These are phyloP conservation scores for Mycena epipterygia DNA, from an alignment of 768 basidiomycete genomes.

Conservation along the genomic window DNA sequence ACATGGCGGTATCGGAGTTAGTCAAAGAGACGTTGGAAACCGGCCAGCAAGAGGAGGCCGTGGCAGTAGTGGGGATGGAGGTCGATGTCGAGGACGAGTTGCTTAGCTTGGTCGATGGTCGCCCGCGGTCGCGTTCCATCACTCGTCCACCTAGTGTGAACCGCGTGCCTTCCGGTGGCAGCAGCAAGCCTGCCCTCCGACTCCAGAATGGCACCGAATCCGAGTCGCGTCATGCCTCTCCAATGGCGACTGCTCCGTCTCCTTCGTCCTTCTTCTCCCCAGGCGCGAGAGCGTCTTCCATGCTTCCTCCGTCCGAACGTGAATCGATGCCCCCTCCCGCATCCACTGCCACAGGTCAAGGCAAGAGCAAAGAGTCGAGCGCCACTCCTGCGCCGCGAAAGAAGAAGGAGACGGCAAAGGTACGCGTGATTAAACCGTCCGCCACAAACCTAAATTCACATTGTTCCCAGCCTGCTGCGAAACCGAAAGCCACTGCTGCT, in stretches of 20 bases:
- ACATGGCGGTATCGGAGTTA: constrained; percentile 57
- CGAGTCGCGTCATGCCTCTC: constrained; percentile 30
- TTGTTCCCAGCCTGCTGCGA: constrained; percentile 47
- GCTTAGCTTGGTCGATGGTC: constrained; percentile 76
- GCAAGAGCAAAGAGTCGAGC: constrained; percentile 47
- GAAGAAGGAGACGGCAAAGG: constrained; percentile 57
- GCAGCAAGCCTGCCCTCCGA: constrained; percentile 25
- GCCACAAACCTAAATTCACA: constrained; percentile 3
- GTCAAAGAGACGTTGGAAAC: constrained; percentile 57
- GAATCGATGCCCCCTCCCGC: constrained; percentile 74
- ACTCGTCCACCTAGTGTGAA: constrained; percentile 24
- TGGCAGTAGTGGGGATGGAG: too few species aligned
- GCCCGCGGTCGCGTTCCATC: constrained; percentile 40
- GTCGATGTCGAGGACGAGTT: constrained; percentile 76
- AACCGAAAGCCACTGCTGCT: constrained; percentile 45
- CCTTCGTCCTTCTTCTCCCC: constrained; percentile 27
- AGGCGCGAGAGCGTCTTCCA: constrained; percentile 21
- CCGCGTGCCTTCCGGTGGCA: constrained; percentile 29
- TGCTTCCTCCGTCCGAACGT: constrained; percentile 54
- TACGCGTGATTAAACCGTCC: constrained; percentile 36
- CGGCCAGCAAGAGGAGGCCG: constrained; percentile 42
- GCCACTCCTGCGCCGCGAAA: constrained; percentile 44
- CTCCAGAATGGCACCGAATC: constrained; percentile 25
- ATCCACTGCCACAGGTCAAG: constrained; percentile 40
- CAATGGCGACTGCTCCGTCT: constrained; percentile 27